Conservation (phyloP, 805 yeast genomes). For the Sugiyamaella marilandica region DNA sequence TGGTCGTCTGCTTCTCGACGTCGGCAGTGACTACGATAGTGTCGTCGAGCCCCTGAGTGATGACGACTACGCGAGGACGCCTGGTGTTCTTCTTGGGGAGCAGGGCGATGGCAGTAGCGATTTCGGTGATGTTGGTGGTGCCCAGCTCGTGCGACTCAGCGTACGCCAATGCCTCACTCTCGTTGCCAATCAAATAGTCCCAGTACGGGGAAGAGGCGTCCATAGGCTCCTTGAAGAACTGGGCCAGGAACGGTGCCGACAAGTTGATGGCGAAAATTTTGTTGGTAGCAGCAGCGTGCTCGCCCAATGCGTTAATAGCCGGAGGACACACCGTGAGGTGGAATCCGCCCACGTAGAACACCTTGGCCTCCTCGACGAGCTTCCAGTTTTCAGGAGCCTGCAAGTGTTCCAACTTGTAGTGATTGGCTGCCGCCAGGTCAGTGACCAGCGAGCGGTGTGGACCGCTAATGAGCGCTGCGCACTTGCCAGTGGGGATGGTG, state of each 20-base stretch:
- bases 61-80: conserved; percentile 77
- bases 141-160: conserved; percentile 76
- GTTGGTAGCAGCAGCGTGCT: conserved; percentile 82
- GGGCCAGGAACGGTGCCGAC: conserved; percentile 95
- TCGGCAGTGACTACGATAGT: conserved; percentile 71
- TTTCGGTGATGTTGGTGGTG: conserved; percentile 58
- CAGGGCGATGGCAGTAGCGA: conserved; percentile 78
- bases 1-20: conserved; percentile 37
- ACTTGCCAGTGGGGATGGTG: conserved; percentile 84
- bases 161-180: conserved; percentile 92
- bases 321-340: conserved; percentile 97
- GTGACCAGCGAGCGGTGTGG: conserved; percentile 89
- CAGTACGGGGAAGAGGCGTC: conserved; percentile 78
- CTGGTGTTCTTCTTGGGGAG: conserved; percentile 66
- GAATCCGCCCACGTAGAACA: conserved; percentile 96
- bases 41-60: conserved; percentile 94
- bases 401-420: conserved; percentile 84
- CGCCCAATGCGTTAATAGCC: conserved; percentile 82
- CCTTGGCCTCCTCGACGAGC: conserved; percentile 71
- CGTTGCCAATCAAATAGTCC: conserved; percentile 91
- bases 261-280: conserved; percentile 79
- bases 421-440: conserved; percentile 97
- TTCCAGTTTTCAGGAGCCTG: conserved; percentile 87
- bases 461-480: conserved; percentile 92
- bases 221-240: conserved; percentile 89